A percentile compares a stretch with the other conserved stretches of the same genome.
Conservation (phyloP, 257 asterid species). For the Cruciata laevipes region DNA sequence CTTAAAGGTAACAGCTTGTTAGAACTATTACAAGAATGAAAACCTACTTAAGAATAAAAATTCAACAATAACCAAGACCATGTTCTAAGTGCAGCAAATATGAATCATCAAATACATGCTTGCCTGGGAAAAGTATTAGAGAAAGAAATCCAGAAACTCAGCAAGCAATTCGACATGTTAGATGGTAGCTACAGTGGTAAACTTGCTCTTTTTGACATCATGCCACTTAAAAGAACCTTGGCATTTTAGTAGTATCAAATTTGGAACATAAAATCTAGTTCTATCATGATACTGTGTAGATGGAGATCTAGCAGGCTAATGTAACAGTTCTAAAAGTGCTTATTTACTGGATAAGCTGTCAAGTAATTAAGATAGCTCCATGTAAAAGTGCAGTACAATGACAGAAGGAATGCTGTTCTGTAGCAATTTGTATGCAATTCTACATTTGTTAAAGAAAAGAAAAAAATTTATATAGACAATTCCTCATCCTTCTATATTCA, state of each 20-base stretch:
- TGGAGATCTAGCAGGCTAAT: not conserved
- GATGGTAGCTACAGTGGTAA: slow-evolving; percentile 9
- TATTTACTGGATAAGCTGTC: not conserved
- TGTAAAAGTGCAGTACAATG: not conserved
- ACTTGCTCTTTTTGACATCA: no score
- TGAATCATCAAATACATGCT: slow-evolving; percentile 12
- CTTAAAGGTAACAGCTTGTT: not conserved
- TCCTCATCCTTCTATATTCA: not conserved
- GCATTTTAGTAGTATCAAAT: not conserved
- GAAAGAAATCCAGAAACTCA: slow-evolving; percentile 11
- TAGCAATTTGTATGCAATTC: not conserved
- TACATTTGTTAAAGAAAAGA: no score
- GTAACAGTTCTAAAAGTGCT: not conserved
- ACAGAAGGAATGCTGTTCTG: not conserved
- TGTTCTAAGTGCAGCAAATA: slow-evolving; percentile 2
- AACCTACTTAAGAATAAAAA: no score
- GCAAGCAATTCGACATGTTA: slow-evolving; percentile 15
- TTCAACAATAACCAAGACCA: no score
- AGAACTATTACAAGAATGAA: no score
- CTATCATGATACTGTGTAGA: not conserved
- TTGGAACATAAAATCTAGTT: slow-evolving; percentile 1
- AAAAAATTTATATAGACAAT: not conserved
- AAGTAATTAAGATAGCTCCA: not conserved
- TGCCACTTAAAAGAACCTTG: slow-evolving; percentile 12
- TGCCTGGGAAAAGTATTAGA: not conserved